Evolutionary conservation across 2,329 filamentous ascomycete genomes (phyloP), one percentile per base, ranked within the genome.

Genomic region (Colletotrichum ledebouriae): DNA sequence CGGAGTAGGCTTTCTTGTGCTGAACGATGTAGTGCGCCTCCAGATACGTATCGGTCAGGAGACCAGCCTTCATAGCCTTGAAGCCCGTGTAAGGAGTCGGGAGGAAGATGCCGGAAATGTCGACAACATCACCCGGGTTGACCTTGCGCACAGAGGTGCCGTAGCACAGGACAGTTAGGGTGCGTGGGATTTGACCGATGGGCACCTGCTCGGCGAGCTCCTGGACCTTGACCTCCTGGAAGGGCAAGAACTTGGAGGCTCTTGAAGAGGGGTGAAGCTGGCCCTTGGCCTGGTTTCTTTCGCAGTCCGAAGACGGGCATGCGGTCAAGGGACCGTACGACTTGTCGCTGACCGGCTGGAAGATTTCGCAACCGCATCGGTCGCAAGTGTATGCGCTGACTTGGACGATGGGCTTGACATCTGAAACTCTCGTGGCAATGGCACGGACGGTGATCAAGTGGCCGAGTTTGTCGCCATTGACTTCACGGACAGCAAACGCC

Each of bases 201-300:
- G 96, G 96, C 0, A 99, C 96, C 79, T 99, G 96, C 78, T 99
- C 96, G n/a, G 96, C 94, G 89, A 98, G 93, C 78, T 99, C 96
- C 80, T 99, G 96, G 64, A 99, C 94, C 83, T 98, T 98, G 80
- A 98, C 90, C 80, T 99, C 96, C 80, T 99, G 96, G 84, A 99
- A 99, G 3, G 96, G 94, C 75, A 97, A 83, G 76, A 98, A 99
- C 76, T 98, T 99, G 59, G 94, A 98, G 0, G 95, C 96, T 74
- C 96, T 89, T n/a, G 94, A 97, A 0, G 95, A 98, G 42, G 97
- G 89, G 78, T 97, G 95, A 44, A 99, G 87, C 78, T 98, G 94
- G 17, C 96, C 96, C 79, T 96, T 97, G 73, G 93, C 89, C 78
- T 97, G 94, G 80, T 98, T 98, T 70, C 87, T 86, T 77, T 91